Evolutionary conservation across 106 monocot genomes (phyloP).

Genomic region (Hemerocallis citrina): DNA sequence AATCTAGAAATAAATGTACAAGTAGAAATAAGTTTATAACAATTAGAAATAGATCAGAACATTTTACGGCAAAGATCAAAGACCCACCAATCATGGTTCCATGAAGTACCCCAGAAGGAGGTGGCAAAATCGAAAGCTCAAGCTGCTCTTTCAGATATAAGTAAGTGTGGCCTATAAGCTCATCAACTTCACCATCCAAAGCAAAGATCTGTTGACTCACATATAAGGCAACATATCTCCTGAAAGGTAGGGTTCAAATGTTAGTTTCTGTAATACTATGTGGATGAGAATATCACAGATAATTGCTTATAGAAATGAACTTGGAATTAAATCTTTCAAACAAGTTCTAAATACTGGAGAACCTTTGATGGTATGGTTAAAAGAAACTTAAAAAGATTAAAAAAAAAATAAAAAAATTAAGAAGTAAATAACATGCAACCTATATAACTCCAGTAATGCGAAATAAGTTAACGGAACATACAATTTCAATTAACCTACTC

Average conservation of each 20-base stretch:
- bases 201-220: slow-evolving; percentile 45
- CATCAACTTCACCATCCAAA: slow-evolving; percentile 50
- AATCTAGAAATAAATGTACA: neutral
- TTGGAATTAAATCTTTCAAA: no score
- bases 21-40: neutral
- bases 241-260: slow-evolving; percentile 15
- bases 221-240: slow-evolving; percentile 82
- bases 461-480: no score
- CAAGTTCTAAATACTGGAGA: no score
- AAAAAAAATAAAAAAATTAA: no score
- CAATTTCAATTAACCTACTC: no score
- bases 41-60: neutral
- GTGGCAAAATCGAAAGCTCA: slow-evolving; percentile 29
- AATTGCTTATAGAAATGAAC: no score
- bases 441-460: no score
- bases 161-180: slow-evolving; percentile 70
- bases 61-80: neutral
- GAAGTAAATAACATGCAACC: no score
- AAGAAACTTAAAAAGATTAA: no score
- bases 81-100: slow-evolving; percentile 78
- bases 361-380: no score
- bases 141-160: slow-evolving; percentile 88
- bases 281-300: no score
- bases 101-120: slow-evolving; percentile 75
- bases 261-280: neutral